These are phyloP conservation scores for Zalaria sp. DNA, from an alignment of 2,329 filamentous ascomycete genomes.

Conservation along the genomic window DNA sequence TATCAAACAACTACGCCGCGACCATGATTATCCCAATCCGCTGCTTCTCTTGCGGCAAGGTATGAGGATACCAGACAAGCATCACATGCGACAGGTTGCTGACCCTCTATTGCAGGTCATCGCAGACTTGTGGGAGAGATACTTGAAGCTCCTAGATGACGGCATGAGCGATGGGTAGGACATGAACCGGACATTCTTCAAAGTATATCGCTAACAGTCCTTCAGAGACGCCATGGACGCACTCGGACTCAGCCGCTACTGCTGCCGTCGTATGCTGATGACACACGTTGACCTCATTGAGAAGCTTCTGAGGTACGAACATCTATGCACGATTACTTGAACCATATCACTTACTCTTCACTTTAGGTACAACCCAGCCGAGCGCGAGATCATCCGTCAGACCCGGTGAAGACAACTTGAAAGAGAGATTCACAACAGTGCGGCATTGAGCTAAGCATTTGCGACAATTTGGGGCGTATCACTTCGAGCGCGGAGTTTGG, in stretches of 20 bases:
- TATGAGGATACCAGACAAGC: conserved; percentile 24
- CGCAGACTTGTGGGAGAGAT: conserved; percentile 94
- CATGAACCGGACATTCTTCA: neutral
- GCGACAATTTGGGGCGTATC: neutral
- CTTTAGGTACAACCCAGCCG: conserved; percentile 21
- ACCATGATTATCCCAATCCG: conserved; percentile 97
- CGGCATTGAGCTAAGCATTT: neutral
- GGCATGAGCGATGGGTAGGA: conserved; percentile 25
- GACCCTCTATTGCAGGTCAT: conserved; percentile 53
- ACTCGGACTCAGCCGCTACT: conserved; percentile 87
- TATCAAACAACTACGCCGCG: conserved; percentile 7
- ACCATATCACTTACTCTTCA: neutral
- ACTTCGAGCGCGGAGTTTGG: neutral
- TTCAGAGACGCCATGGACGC: conserved; percentile 87
- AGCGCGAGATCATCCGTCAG: conserved; percentile 19
- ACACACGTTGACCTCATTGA: conserved; percentile 98
- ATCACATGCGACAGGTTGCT: neutral
- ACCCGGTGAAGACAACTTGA: neutral
- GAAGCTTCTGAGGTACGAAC: conserved; percentile 77
- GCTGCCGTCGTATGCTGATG: conserved; percentile 98
- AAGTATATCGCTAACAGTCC: neutral
- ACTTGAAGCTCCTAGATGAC: conserved; percentile 76
- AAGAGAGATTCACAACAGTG: no score
- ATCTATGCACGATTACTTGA: neutral
- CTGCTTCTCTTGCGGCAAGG: conserved; percentile 99